These are phyloP conservation scores for Cicer pinnatifidum DNA, from an alignment of 306 rosid species.

Conservation along the genomic window DNA sequence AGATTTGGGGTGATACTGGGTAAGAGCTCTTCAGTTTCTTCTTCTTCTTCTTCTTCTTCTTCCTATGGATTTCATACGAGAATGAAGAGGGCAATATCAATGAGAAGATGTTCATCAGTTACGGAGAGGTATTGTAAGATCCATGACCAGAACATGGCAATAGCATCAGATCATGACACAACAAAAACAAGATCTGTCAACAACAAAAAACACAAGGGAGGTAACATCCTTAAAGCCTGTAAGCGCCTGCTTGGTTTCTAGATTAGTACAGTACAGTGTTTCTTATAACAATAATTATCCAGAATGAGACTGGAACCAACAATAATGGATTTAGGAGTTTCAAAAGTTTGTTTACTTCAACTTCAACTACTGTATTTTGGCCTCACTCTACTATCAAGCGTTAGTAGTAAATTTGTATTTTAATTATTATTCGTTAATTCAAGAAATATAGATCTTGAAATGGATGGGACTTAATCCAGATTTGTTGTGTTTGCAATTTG, in stretches of 20 bases:
- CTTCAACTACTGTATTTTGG: too few relatives aligned
- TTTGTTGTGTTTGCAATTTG: not conserved
- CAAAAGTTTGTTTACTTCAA: too few relatives aligned
- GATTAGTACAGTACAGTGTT: not conserved
- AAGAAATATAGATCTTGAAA: too few relatives aligned
- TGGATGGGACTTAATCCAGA: not conserved
- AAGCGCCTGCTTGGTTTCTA: constrained; percentile 68
- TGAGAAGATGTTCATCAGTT: constrained; percentile 79
- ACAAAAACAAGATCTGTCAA: constrained; percentile 33
- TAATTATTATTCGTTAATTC: too few relatives aligned
- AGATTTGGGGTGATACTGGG: constrained; percentile 47
- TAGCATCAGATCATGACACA: constrained; percentile 41
- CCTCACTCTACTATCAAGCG: too few relatives aligned
- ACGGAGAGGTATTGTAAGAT: constrained; percentile 82
- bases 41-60: not conserved
- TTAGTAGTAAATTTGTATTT: too few relatives aligned
- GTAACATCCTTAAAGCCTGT: constrained; percentile 72
- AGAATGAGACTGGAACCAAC: not conserved
- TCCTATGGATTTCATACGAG: constrained; percentile 48
- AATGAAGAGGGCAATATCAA: constrained; percentile 66
- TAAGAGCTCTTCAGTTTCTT: constrained; percentile 56
- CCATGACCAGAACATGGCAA: constrained; percentile 60
- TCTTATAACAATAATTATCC: not conserved
- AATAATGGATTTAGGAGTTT: too few relatives aligned
- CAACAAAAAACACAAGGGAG: constrained; percentile 41